Conservation (phyloP, 139 green algal genomes). For the Tetradesmus lagerheimii region DNA sequence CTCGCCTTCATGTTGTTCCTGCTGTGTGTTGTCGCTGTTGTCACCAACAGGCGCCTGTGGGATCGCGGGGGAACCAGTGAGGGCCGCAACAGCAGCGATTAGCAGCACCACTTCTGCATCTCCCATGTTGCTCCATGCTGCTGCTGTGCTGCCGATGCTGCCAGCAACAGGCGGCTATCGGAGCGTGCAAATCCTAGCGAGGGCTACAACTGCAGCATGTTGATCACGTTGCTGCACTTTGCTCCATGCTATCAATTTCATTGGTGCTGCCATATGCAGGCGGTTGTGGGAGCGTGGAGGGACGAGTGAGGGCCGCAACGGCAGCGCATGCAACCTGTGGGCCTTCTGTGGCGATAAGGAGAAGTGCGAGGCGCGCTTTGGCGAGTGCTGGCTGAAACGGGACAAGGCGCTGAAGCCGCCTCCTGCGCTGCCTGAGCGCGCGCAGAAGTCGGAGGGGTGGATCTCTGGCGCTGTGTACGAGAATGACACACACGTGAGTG, state of each 20-base stretch:
- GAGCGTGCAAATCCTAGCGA: not conserved
- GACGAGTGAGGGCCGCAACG: not conserved
- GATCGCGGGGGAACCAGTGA: not conserved
- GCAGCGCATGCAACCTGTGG: slow-evolving; percentile 64
- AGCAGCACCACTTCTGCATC: not conserved
- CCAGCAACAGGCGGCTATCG: not conserved
- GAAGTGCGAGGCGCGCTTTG: slow-evolving; percentile 51
- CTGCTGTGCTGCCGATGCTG: not conserved
- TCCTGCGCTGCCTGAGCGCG: not conserved
- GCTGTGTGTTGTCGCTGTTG: not conserved
- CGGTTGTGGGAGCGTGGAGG: not conserved
- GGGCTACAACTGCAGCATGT: not conserved
- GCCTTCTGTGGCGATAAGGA: slow-evolving; percentile 66
- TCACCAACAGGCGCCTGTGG: not conserved
- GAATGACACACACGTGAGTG: not conserved
- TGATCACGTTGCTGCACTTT: not conserved
- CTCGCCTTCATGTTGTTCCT: not conserved
- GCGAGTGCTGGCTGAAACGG: slow-evolving; percentile 80
- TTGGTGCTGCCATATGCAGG: not conserved
- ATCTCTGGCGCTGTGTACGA: not conserved
- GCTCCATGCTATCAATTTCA: not conserved
- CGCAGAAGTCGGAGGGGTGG: slow-evolving; percentile 6
- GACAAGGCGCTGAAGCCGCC: not conserved
- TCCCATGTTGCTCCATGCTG: not conserved
- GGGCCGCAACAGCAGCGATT: not conserved